These are phyloP conservation scores for Naganishia randhawae DNA, from an alignment of 768 basidiomycete genomes.

Conservation along the genomic window DNA sequence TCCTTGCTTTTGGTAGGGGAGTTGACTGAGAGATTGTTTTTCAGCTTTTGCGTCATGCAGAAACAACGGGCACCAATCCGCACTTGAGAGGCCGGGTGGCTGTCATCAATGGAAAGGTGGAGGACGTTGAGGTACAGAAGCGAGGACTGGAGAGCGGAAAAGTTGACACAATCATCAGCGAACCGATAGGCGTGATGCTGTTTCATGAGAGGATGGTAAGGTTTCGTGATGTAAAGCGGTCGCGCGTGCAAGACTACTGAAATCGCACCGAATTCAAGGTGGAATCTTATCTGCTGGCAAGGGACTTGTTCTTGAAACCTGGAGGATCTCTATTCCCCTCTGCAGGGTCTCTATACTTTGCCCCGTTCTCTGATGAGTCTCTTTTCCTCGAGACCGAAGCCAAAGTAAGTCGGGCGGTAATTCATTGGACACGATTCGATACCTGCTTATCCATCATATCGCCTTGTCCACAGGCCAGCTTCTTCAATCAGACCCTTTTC, in stretches of 20 bases:
- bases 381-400: conserved; percentile 47
- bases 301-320: conserved; percentile 48
- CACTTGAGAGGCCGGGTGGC: conserved; percentile 42
- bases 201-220: conserved; percentile 50
- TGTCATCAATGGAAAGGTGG: conserved; percentile 47
- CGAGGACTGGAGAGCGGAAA: conserved; percentile 39
- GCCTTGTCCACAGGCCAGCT: conserved; percentile 36
- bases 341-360: conserved; percentile 45
- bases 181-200: conserved; percentile 50
- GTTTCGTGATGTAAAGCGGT: no score
- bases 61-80: conserved; percentile 36
- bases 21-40: not conserved
- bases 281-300: conserved; percentile 45
- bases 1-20: not conserved
- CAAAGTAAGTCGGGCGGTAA: conserved; percentile 33
- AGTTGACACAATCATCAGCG: conserved; percentile 49
- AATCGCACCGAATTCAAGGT: conserved; percentile 33
- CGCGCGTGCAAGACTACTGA: not conserved
- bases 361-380: conserved; percentile 44
- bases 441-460: not conserved
- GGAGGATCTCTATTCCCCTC: conserved; percentile 45
- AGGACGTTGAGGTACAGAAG: conserved; percentile 35
- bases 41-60: conserved; percentile 43
- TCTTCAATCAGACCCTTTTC: conserved; percentile 48
- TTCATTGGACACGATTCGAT: not conserved